phyloP scores from a whole-genome alignment of 2,329 filamentous ascomycete species.

The Sphaerostilbella broomeana region DNA sequence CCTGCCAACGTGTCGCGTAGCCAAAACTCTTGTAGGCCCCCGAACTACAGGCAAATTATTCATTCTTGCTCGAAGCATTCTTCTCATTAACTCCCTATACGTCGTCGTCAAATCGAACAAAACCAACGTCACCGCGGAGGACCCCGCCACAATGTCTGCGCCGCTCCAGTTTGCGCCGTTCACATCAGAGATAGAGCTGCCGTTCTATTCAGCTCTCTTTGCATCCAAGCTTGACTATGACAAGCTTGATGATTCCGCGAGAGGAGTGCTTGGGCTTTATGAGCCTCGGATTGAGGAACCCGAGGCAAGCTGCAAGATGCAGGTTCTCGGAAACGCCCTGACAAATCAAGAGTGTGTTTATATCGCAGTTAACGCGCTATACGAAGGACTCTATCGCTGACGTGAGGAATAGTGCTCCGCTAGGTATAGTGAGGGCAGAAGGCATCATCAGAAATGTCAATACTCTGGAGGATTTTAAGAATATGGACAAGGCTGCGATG shows the following conservation, averaged over 20 bases:
- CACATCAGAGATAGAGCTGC: slow-evolving; percentile 87
- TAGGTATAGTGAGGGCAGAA: slow-evolving; percentile 72
- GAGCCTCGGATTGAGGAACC: slow-evolving; percentile 71
- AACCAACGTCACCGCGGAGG: not conserved
- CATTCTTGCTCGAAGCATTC: too few species aligned
- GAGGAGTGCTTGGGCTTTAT: slow-evolving; percentile 80
- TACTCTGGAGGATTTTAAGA: slow-evolving; percentile 88
- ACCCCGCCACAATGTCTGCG: slow-evolving; percentile 40
- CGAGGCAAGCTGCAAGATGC: slow-evolving; percentile 77
- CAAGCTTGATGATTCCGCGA: slow-evolving; percentile 89
- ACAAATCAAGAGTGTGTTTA: slow-evolving; percentile 69
- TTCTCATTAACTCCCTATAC: too few species aligned
- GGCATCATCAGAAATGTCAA: slow-evolving; percentile 95
- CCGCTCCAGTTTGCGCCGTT: slow-evolving; percentile 74
- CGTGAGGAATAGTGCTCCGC: slow-evolving; percentile 49
- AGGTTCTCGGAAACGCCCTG: slow-evolving; percentile 80
- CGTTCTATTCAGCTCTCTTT: slow-evolving; percentile 91
- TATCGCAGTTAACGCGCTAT: slow-evolving; percentile 14
- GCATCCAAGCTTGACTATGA: slow-evolving; percentile 93
- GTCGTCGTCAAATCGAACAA: not conserved
- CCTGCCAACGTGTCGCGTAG: too few species aligned
- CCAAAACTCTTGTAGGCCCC: too few species aligned
- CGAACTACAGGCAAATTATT: too few species aligned
- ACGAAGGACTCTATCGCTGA: slow-evolving; percentile 24
- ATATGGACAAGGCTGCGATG: slow-evolving; percentile 70